phyloP scores from a whole-genome alignment of 2,329 filamentous ascomycete species.

The Calonectria ilicicola region DNA sequence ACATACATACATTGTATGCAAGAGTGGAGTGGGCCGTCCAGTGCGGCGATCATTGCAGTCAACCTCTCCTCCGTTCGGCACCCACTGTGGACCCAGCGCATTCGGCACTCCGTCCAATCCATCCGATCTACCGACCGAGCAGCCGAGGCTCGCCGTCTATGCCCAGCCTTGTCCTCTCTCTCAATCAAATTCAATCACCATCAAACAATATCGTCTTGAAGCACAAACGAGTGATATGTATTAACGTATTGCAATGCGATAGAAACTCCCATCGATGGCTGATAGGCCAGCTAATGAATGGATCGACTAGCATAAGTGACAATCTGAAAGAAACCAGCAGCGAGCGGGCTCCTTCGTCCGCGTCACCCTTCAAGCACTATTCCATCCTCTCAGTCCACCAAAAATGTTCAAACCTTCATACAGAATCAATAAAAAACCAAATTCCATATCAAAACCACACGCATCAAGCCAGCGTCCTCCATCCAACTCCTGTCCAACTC shows the following conservation, averaged over 20 bases:
- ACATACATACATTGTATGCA: not conserved
- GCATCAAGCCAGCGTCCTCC: conserved; percentile 6
- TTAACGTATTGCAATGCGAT: conserved; percentile 15
- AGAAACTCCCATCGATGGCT: not conserved
- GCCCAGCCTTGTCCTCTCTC: not conserved
- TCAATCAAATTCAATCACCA: not conserved
- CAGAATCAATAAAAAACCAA: conserved; percentile 3
- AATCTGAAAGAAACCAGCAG: not conserved
- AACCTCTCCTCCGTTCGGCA: not conserved
- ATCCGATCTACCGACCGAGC: conserved; percentile 40
- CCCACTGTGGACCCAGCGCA: not conserved
- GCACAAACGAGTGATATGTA: conserved; percentile 8
- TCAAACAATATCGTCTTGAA: no score
- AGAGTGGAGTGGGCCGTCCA: not conserved
- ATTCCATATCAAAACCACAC: not conserved
- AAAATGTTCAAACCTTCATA: conserved; percentile 5
- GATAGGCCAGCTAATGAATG: conserved; percentile 23
- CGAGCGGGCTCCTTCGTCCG: not conserved
- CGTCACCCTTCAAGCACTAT: conserved; percentile 1
- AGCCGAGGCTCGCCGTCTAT: conserved; percentile 41
- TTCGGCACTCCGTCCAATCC: conserved; percentile 7
- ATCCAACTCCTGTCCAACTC: conserved; percentile 30
- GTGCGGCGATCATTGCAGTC: not conserved
- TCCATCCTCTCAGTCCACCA: conserved; percentile 1
- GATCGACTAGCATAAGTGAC: conserved; percentile 1